Evolutionary conservation across 1,284 basidiomycete species (phyloP).

Genomic region (Neolentinus lepideus): DNA sequence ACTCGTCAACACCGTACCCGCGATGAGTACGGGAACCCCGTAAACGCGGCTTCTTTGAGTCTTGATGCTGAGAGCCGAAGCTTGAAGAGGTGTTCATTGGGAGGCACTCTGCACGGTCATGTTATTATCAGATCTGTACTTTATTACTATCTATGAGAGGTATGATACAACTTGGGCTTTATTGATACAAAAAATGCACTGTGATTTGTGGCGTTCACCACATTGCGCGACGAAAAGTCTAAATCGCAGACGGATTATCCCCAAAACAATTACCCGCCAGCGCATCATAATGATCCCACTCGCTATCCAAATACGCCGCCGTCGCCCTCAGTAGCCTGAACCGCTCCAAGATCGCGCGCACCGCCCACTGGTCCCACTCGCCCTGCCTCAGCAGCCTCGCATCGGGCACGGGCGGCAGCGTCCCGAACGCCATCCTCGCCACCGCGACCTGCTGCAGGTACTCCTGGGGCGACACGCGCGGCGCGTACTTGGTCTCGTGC

Average conservation of each 20-base stretch:
- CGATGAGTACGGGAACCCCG: no score
- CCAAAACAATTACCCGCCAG: conserved; percentile 58
- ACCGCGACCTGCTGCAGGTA: conserved; percentile 56
- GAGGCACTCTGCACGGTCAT: no score
- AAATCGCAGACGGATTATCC: conserved; percentile 61
- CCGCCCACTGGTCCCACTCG: conserved; percentile 30
- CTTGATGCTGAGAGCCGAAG: no score
- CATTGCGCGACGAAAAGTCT: no score
- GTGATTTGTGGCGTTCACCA: no score
- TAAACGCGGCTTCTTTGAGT: no score
- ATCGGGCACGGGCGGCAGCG: conserved; percentile 53
- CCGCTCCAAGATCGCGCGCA: conserved; percentile 38
- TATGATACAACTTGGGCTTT: no score
- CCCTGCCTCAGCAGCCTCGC: conserved; percentile 23
- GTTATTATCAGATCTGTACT: no score
- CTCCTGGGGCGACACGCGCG: conserved; percentile 30
- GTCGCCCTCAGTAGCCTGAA: conserved; percentile 38
- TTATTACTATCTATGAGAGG: no score
- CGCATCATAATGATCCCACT: conserved; percentile 37
- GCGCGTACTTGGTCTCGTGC: conserved; percentile 44
- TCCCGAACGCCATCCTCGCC: conserved; percentile 56
- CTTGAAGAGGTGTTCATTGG: no score
- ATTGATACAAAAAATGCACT: no score
- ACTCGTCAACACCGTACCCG: no score
- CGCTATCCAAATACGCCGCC: conserved; percentile 20